These are phyloP conservation scores for Coemansia sp. DNA, from an alignment of 192 early-diverging fungal species.

Conservation along the genomic window DNA sequence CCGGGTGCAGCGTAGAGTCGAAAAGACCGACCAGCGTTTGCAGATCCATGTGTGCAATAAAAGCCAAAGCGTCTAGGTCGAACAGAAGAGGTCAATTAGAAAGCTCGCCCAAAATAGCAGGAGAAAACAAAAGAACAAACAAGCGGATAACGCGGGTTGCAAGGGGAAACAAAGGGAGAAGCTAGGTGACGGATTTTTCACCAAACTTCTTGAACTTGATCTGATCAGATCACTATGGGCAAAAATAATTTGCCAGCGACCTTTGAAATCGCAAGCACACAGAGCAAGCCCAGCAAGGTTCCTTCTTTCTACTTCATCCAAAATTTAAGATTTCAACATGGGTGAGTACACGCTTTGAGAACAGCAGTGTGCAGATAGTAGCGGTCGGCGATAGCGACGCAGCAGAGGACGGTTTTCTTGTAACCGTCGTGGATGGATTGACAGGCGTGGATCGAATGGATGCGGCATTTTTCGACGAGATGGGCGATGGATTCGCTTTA, in stretches of 20 bases:
- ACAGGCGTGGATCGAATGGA: conserved; percentile 3
- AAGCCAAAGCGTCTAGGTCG: background rate
- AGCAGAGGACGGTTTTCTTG: background rate
- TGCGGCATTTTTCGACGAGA: background rate
- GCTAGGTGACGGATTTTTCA: background rate
- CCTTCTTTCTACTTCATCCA: conserved; percentile 35
- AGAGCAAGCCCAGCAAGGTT: background rate
- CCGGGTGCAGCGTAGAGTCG: conserved; percentile 75
- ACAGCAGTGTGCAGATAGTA: conserved; percentile 2
- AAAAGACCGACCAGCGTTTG: conserved; percentile 58
- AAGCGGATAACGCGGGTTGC: background rate
- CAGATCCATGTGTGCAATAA: conserved; percentile 32
- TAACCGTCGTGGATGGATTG: background rate
- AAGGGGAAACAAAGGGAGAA: background rate
- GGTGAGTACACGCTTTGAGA: conserved; percentile 23
- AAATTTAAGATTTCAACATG: conserved; percentile 42
- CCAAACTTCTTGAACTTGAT: background rate
- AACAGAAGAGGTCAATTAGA: background rate
- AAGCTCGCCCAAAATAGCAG: background rate
- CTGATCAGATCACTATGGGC: background rate
- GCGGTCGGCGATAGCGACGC: background rate
- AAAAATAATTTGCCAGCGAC: background rate
- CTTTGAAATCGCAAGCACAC: conserved; percentile 3
- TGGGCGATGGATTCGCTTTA: conserved; percentile 10
- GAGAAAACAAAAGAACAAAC: conserved; percentile 1